phyloP scores from a whole-genome alignment of 1,284 basidiomycete species.

The Irpex lacteus region DNA sequence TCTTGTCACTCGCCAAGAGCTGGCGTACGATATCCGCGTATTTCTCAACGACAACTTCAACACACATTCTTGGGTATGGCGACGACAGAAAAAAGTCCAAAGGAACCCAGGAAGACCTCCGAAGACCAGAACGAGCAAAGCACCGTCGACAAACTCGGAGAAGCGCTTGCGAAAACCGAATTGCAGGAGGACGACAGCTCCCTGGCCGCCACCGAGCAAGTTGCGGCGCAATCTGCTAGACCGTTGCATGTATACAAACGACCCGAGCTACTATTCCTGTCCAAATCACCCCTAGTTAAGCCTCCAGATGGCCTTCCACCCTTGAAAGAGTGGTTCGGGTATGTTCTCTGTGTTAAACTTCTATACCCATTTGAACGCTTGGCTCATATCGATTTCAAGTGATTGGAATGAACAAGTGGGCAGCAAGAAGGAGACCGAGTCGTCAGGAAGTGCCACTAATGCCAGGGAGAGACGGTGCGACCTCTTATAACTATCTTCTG shows the following conservation, averaged over 20 bases:
- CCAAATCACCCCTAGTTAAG: constrained; percentile 75
- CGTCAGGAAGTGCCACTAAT: constrained; percentile 42
- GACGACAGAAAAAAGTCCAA: constrained; percentile 17
- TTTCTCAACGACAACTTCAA: constrained; percentile 8
- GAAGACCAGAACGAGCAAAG: constrained; percentile 17
- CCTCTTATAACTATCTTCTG: constrained; percentile 18
- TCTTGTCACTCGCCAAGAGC: constrained; percentile 12
- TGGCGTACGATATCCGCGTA: constrained; percentile 17
- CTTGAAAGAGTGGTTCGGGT: constrained; percentile 89
- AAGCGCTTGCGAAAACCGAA: constrained; percentile 34
- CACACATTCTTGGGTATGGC: constrained; percentile 23
- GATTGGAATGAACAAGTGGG: constrained; percentile 54
- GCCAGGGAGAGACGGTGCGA: constrained; percentile 62
- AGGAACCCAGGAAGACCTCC: constrained; percentile 14
- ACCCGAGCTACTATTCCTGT: constrained; percentile 61
- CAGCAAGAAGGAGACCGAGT: constrained; percentile 66
- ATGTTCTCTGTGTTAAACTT: constrained; percentile 25
- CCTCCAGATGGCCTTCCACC: constrained; percentile 74
- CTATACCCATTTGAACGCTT: constrained; percentile 17
- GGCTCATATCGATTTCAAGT: constrained; percentile 25
- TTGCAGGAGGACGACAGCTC: constrained; percentile 33
- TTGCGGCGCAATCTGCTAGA: constrained; percentile 29
- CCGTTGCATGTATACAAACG: constrained; percentile 65
- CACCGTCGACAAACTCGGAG: constrained; percentile 28
- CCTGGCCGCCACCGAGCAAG: constrained; percentile 27